phyloP scores from a whole-genome alignment of 768 basidiomycete genomes.

The Kwoniella shandongensis region DNA sequence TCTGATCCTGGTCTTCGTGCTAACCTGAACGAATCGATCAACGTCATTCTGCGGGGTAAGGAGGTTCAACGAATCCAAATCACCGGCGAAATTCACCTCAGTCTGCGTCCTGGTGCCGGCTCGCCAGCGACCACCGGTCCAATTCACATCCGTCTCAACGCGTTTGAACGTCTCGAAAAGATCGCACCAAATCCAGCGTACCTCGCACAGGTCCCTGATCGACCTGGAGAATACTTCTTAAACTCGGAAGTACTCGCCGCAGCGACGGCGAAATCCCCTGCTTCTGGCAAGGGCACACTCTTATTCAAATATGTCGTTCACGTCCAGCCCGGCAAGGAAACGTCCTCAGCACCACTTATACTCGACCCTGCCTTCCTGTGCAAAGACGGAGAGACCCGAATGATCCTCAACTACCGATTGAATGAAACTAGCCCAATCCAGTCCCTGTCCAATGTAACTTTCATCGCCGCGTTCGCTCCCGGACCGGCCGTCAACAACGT shows the following conservation, averaged over 20 bases:
- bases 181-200: slow-evolving; percentile 56
- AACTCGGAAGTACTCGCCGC: slow-evolving; percentile 46
- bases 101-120: slow-evolving; percentile 14
- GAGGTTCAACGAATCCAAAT: slow-evolving; percentile 52
- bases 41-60: slow-evolving; percentile 52
- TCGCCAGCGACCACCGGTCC: slow-evolving; percentile 29
- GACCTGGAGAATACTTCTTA: slow-evolving; percentile 53
- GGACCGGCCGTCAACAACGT: slow-evolving; percentile 47
- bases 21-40: slow-evolving; percentile 54
- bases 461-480: slow-evolving; percentile 49
- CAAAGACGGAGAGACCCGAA: slow-evolving; percentile 52
- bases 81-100: slow-evolving; percentile 54
- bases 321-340: slow-evolving; percentile 38
- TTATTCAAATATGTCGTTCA: slow-evolving; percentile 57
- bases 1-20: slow-evolving; percentile 50
- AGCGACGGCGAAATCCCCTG: slow-evolving; percentile 20
- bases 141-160: slow-evolving; percentile 51
- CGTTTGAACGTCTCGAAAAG: slow-evolving; percentile 55
- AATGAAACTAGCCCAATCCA: slow-evolving; percentile 27
- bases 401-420: slow-evolving; percentile 53
- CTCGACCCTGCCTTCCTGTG: slow-evolving; percentile 54
- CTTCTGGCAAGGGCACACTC: slow-evolving; percentile 32
- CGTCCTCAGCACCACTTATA: slow-evolving; percentile 46
- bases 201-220: slow-evolving; percentile 48
- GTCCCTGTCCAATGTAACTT: slow-evolving; percentile 40